Conservation (phyloP, 352 stramenopile species). For the Phytopythium litorale region DNA sequence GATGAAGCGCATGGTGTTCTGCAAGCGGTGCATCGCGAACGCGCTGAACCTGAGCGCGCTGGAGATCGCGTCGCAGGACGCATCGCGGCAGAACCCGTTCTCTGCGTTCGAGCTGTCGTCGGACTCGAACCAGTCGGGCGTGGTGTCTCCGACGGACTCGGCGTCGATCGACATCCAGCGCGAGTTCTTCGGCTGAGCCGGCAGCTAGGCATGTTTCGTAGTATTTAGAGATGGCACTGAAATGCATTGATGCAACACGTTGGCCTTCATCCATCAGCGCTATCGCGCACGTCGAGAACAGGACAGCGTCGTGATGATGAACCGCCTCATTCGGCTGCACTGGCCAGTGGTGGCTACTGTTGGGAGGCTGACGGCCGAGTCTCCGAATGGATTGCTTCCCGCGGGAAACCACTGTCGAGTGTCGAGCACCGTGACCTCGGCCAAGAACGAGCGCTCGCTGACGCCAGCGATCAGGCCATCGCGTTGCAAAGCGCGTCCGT, state of each 20-base stretch:
- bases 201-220: background rate
- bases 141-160: constrained; percentile 27
- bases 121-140: constrained; percentile 16
- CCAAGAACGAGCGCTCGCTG: background rate
- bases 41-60: constrained; percentile 16
- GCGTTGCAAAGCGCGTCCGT: background rate
- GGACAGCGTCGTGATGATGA: background rate
- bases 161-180: constrained; percentile 25
- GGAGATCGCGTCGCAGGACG: constrained; percentile 25
- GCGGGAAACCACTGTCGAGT: background rate
- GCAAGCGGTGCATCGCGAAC: constrained; percentile 18
- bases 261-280: no score
- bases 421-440: no score
- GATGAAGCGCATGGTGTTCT: constrained; percentile 21
- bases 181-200: constrained; percentile 27
- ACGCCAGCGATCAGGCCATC: background rate
- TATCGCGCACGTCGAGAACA: no score
- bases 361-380: no score
- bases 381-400: background rate
- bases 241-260: background rate
- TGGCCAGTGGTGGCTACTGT: no score
- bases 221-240: background rate
- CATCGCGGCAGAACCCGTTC: constrained; percentile 23
- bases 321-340: no score
- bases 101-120: constrained; percentile 25